A percentile compares a stretch with the other conserved stretches of the same genome.
Conservation (phyloP, 2,329 filamentous ascomycete genomes). For the Remersonia thermophila region DNA sequence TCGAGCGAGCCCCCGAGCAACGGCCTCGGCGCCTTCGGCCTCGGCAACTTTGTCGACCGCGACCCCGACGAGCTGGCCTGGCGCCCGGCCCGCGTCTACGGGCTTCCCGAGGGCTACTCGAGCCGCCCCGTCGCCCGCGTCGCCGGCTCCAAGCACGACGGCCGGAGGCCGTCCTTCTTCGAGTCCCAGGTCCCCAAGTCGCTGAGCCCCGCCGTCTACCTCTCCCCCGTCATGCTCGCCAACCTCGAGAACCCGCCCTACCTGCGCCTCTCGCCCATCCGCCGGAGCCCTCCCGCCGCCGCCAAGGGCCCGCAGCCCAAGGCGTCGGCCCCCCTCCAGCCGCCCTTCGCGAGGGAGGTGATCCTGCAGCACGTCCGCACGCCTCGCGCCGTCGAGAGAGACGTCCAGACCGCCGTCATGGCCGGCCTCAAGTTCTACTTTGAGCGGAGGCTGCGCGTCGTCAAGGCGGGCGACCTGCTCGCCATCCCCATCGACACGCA, state of each 20-base stretch:
- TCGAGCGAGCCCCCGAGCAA: constrained; percentile 60
- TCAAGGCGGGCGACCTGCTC: constrained; percentile 79
- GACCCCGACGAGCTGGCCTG: constrained; percentile 53
- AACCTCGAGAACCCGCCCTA: constrained; percentile 73
- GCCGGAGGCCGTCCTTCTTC: constrained; percentile 47
- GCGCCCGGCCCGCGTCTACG: constrained; percentile 80
- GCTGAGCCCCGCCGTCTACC: constrained; percentile 50
- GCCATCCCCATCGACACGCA: constrained; percentile 81
- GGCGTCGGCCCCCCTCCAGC: constrained; percentile 42
- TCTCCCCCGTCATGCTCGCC: constrained; percentile 75
- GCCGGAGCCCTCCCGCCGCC: constrained; percentile 31
- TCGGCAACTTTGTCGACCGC: constrained; percentile 53
- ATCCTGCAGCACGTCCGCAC: constrained; percentile 82
- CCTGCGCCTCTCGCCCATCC: constrained; percentile 63
- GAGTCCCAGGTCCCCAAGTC: constrained; percentile 55
- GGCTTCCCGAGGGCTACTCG: constrained; percentile 65
- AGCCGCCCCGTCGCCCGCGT: constrained; percentile 49
- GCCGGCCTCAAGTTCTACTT: constrained; percentile 83
- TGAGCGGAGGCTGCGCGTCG: constrained; percentile 65
- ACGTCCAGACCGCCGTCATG: constrained; percentile 75
- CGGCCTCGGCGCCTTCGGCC: constrained; percentile 53
- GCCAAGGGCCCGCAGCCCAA: constrained; percentile 42
- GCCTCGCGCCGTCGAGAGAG: constrained; percentile 73
- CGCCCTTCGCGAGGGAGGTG: constrained; percentile 58
- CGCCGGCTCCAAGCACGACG: constrained; percentile 37